A percentile compares a stretch with the other conserved stretches of the same genome.
These are phyloP conservation scores for Yamadazyma ubonensis DNA, from an alignment of 805 yeast species.

Conservation along the genomic window DNA sequence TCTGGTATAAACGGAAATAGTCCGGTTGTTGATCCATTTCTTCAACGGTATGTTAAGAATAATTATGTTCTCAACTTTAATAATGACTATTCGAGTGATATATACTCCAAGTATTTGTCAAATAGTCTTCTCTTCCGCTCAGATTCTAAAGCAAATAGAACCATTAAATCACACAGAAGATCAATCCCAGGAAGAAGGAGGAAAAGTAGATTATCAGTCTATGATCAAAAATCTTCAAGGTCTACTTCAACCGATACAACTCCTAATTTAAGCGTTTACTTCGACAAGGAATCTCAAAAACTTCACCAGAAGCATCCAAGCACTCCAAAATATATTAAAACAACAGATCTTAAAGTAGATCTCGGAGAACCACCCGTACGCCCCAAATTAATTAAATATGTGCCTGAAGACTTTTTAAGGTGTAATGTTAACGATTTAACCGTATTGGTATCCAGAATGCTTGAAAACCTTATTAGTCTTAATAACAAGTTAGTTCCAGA, in stretches of 20 bases:
- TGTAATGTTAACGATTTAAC: slow-evolving; percentile 73
- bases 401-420: slow-evolving; percentile 47
- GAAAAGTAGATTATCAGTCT: slow-evolving; percentile 5
- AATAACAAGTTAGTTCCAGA: slow-evolving; percentile 60
- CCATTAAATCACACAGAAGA: neutral
- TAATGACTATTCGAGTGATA: slow-evolving; percentile 5
- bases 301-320: slow-evolving; percentile 5
- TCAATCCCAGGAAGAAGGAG: slow-evolving; percentile 3
- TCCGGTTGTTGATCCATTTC: slow-evolving; percentile 12
- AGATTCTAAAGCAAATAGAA: neutral
- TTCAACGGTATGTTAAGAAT: slow-evolving; percentile 12
- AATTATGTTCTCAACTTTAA: slow-evolving; percentile 4
- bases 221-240: slow-evolving; percentile 3
- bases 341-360: slow-evolving; percentile 6
- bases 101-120: slow-evolving; percentile 10
- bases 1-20: neutral
- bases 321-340: slow-evolving; percentile 5
- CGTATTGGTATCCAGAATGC: slow-evolving; percentile 72
- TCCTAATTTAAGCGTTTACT: slow-evolving; percentile 3
- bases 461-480: slow-evolving; percentile 66
- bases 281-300: slow-evolving; percentile 1
- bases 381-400: slow-evolving; percentile 3
- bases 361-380: neutral
- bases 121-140: slow-evolving; percentile 1
- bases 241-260: slow-evolving; percentile 8